phyloP scores from a whole-genome alignment of 2,329 filamentous ascomycete species.

The Sporothrix schenckii region DNA sequence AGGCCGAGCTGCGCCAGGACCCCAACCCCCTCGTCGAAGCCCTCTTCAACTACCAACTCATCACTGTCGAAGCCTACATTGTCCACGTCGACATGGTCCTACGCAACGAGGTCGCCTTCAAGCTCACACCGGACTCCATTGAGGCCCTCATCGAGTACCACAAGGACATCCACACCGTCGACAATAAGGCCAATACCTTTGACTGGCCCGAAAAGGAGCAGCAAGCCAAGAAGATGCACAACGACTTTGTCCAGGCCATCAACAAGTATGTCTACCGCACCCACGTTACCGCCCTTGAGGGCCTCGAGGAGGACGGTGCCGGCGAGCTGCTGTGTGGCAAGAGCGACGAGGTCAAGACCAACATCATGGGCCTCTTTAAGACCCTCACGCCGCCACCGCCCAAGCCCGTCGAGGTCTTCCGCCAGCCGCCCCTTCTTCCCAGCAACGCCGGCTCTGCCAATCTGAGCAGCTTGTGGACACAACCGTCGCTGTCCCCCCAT shows the following conservation, averaged over 20 bases:
- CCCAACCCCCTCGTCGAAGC: constrained; percentile 81
- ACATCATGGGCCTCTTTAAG: constrained; percentile 82
- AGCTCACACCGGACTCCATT: constrained; percentile 93
- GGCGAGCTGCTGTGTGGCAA: constrained; percentile 90
- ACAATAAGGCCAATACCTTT: constrained; percentile 85
- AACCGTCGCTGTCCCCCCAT: constrained; percentile 50
- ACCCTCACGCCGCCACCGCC: constrained; percentile 84
- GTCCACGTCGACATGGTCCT: constrained; percentile 99
- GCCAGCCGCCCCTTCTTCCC: constrained; percentile 80
- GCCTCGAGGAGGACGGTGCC: constrained; percentile 92
- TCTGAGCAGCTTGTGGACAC: constrained; percentile 79
- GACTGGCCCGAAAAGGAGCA: constrained; percentile 96
- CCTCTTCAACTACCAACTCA: constrained; percentile 87
- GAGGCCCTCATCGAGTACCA: constrained; percentile 92
- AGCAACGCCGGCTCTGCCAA: constrained; percentile 68
- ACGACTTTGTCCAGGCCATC: constrained; percentile 92
- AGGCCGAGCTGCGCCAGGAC: constrained; percentile 80
- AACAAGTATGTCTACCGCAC: constrained; percentile 97
- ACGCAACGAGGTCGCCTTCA: constrained; percentile 96
- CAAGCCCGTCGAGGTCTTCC: constrained; percentile 84
- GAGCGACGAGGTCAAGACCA: constrained; percentile 89
- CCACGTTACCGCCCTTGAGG: constrained; percentile 84
- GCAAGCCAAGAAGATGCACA: constrained; percentile 95
- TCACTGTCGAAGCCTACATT: constrained; percentile 95
- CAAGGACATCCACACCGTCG: constrained; percentile 90